Percentiles rank a stretch among this genome's conserved stretches.
Evolutionary conservation across 345 rosid genomes (phyloP).

Genomic region (Eucalyptus marginata): DNA sequence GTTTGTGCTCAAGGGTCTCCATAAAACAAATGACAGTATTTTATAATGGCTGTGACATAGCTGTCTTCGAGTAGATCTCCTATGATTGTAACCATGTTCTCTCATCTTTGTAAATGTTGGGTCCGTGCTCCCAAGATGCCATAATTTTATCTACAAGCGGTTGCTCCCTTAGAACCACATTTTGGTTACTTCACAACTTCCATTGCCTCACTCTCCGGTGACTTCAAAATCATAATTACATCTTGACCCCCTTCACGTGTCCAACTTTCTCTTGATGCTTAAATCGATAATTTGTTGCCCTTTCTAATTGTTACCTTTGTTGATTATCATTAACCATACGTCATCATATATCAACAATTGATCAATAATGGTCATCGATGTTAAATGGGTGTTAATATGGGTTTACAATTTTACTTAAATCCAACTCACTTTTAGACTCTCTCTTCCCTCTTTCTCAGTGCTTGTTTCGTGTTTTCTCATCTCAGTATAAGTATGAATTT

Average conservation of each 20-base stretch:
- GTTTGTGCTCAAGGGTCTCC: no score
- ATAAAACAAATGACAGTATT: no score
- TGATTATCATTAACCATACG: not conserved
- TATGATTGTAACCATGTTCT: not conserved
- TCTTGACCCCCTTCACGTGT: no score
- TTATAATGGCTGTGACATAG: not conserved
- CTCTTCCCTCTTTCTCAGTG: fast-evolving
- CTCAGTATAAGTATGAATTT: no score
- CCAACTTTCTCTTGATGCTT: no score
- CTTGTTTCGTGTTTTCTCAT: no score
- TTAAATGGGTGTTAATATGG: not conserved
- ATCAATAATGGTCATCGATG: not conserved
- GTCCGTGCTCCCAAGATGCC: not conserved
- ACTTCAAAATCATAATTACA: not conserved
- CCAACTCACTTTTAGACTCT: no score
- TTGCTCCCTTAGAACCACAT: not conserved
- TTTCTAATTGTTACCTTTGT: no score
- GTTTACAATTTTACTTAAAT: no score
- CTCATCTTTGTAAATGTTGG: not conserved
- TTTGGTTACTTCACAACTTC: not conserved
- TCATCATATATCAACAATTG: not conserved
- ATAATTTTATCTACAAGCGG: not conserved
- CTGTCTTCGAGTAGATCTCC: not conserved
- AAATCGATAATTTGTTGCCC: not conserved
- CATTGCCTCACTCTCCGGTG: not conserved